Evolutionary conservation across 345 rosid genomes (phyloP).

Genomic region (Kandelia obovata): DNA sequence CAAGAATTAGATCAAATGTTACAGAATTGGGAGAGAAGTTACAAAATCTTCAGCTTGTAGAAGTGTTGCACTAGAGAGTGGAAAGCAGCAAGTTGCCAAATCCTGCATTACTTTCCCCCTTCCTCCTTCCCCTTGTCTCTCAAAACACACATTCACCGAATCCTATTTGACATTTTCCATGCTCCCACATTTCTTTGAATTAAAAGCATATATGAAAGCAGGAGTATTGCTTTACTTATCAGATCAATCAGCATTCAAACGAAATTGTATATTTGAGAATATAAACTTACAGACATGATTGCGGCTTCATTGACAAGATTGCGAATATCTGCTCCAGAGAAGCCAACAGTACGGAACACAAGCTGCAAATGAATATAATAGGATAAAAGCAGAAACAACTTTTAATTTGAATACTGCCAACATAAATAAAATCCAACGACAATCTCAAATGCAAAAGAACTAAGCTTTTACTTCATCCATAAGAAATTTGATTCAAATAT

Average conservation of each 20-base stretch:
- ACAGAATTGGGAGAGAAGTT: conserved; percentile 10
- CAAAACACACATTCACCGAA: no score
- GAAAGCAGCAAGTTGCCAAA: no score
- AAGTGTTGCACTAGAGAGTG: conserved; percentile 3
- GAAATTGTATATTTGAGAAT: neutral
- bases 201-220: no score
- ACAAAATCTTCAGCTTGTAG: conserved; percentile 1
- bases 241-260: no score
- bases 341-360: conserved; percentile 92
- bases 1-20: conserved; percentile 8
- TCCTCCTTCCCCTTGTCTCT: no score
- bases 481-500: neutral
- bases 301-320: conserved; percentile 98
- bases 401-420: neutral
- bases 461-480: neutral
- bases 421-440: neutral
- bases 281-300: conserved; percentile 86
- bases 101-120: no score
- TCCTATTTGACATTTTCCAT: no score
- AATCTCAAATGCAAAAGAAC: neutral
- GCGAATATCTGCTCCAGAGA: conserved; percentile 93
- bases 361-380: conserved; percentile 44
- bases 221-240: no score
- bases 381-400: conserved; percentile 7
- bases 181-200: no score